These are phyloP conservation scores for Circinella umbellata DNA, from an alignment of 371 early-diverging fungal species.

Conservation along the genomic window DNA sequence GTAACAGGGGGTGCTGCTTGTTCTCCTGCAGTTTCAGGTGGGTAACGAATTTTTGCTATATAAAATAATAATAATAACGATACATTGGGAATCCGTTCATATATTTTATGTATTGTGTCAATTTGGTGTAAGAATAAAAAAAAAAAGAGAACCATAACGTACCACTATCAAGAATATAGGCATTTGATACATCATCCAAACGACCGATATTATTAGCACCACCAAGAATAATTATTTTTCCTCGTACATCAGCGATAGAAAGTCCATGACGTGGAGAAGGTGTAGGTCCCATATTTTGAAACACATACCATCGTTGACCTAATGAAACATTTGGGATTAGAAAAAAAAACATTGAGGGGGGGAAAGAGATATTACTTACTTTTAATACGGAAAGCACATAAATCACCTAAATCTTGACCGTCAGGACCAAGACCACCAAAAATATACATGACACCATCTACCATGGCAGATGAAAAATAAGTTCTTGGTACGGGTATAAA, in stretches of 20 bases:
- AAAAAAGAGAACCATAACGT: slow-evolving; percentile 13
- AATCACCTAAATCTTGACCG: slow-evolving; percentile 68
- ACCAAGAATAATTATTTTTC: slow-evolving; percentile 69
- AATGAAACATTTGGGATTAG: background rate
- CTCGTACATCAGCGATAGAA: slow-evolving; percentile 66
- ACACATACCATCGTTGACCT: slow-evolving; percentile 77
- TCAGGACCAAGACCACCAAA: slow-evolving; percentile 71
- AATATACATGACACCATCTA: slow-evolving; percentile 77
- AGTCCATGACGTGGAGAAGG: slow-evolving; percentile 70
- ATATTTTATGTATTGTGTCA: too few relatives aligned
- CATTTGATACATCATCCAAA: slow-evolving; percentile 54
- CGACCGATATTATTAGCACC: slow-evolving; percentile 60
- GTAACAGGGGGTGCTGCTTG: slow-evolving; percentile 20
- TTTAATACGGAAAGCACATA: slow-evolving; percentile 73
- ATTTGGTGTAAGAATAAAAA: background rate
- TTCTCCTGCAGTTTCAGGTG: slow-evolving; percentile 49
- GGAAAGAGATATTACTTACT: slow-evolving; percentile 41
- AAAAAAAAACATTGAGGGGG: too few relatives aligned
- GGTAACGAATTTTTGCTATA: slow-evolving; percentile 71
- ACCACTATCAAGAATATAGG: slow-evolving; percentile 74
- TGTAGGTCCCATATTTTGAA: slow-evolving; percentile 72
- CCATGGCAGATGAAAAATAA: slow-evolving; percentile 64
- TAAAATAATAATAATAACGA: too few relatives aligned
- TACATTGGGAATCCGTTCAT: too few relatives aligned
- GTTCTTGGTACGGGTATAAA: slow-evolving; percentile 70